Conservation (phyloP, 2,329 filamentous ascomycete species). For the Alternaria sp. region DNA sequence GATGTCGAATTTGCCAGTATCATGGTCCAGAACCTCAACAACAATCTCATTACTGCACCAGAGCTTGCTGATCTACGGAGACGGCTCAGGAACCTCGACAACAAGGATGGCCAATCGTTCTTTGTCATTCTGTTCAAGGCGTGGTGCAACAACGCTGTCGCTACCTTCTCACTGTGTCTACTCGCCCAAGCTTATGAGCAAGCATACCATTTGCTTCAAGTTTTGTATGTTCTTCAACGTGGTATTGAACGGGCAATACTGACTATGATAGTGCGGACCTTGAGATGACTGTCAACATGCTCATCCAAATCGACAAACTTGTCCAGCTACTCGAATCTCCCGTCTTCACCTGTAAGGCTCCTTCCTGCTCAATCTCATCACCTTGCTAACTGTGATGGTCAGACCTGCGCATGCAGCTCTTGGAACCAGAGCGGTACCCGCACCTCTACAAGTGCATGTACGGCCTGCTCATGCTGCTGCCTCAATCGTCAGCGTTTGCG, state of each 20-base stretch:
- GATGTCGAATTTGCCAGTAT: slow-evolving; percentile 99
- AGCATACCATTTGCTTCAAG: slow-evolving; percentile 92
- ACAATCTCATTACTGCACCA: slow-evolving; percentile 96
- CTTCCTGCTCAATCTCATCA: slow-evolving; percentile 8
- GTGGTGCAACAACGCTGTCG: slow-evolving; percentile 98
- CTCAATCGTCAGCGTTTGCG: slow-evolving; percentile 95
- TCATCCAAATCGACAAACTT: slow-evolving; percentile 98
- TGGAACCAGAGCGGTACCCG: slow-evolving; percentile 94
- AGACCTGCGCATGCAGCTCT: slow-evolving; percentile 92
- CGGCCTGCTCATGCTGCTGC: slow-evolving; percentile 95
- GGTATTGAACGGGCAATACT: slow-evolving; percentile 20
- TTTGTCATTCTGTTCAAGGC: slow-evolving; percentile 94
- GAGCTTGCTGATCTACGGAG: slow-evolving; percentile 91
- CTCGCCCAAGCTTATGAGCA: slow-evolving; percentile 98
- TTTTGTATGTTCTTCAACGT: slow-evolving; percentile 70
- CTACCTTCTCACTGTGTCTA: slow-evolving; percentile 93
- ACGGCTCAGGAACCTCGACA: slow-evolving; percentile 86
- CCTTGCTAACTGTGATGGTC: not conserved
- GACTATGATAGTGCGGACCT: slow-evolving; percentile 76
- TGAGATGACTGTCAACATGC: slow-evolving; percentile 98
- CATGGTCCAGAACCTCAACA: slow-evolving; percentile 99
- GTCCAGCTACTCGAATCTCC: slow-evolving; percentile 96
- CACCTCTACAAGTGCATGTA: slow-evolving; percentile 98
- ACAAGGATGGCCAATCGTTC: slow-evolving; percentile 92
- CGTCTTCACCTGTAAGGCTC: slow-evolving; percentile 83